These are phyloP conservation scores for Tylopilus felleus DNA, from an alignment of 768 basidiomycete species.

Conservation along the genomic window DNA sequence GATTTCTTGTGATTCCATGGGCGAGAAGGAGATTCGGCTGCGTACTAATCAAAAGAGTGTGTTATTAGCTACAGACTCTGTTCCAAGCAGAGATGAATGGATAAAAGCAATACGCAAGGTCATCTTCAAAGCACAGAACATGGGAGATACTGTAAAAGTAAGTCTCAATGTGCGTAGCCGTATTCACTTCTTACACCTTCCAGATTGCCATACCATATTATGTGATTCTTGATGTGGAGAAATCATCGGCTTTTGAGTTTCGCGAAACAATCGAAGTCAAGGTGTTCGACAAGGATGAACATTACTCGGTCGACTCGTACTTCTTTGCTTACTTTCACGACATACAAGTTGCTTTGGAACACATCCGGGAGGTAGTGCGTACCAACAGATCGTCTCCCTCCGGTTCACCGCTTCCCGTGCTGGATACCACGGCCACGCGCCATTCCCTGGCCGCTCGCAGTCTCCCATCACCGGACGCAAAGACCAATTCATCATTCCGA, in stretches of 20 bases:
- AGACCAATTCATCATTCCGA: constrained; percentile 50
- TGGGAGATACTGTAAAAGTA: constrained; percentile 94
- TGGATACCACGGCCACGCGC: constrained; percentile 59
- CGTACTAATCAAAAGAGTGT: constrained; percentile 79
- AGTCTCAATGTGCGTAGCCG: constrained; percentile 2
- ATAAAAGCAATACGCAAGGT: constrained; percentile 91
- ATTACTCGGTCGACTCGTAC: constrained; percentile 78
- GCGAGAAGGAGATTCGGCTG: constrained; percentile 78
- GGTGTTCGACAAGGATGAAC: constrained; percentile 76
- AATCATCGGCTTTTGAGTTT: constrained; percentile 87
- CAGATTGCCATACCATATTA: constrained; percentile 95
- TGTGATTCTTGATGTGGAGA: constrained; percentile 83
- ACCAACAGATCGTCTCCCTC: constrained; percentile 39
- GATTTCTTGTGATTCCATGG: constrained; percentile 77
- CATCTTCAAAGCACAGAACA: constrained; percentile 94
- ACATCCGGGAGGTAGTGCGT: constrained; percentile 77
- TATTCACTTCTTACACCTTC: constrained; percentile 5
- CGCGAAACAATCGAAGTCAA: constrained; percentile 95
- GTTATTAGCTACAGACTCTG: constrained; percentile 70
- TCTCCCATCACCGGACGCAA: constrained; percentile 33
- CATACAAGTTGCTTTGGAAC: constrained; percentile 68
- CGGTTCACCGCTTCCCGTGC: constrained; percentile 31
- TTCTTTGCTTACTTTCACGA: constrained; percentile 96
- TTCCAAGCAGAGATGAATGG: constrained; percentile 90
- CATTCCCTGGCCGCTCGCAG: constrained; percentile 29